phyloP scores from a whole-genome alignment of 148 eudicot genomes.

The Rhododendron simsii region DNA sequence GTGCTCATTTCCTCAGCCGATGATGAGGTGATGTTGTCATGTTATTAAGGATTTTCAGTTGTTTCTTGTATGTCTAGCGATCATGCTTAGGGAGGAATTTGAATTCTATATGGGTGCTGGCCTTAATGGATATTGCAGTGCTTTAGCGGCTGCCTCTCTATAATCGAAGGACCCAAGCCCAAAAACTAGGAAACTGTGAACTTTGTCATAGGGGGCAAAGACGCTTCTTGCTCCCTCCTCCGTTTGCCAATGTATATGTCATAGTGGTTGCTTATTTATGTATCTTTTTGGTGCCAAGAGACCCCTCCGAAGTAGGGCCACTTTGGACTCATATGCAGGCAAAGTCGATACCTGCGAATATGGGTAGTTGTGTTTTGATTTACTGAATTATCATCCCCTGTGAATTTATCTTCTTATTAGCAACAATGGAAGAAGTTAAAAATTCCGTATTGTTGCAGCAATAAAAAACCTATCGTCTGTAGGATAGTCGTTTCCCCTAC shows the following conservation, averaged over 20 bases:
- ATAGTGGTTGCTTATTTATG: neutral
- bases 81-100: neutral
- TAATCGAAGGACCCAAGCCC: neutral
- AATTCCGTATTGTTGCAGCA: neutral
- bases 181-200: neutral
- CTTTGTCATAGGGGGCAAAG: neutral
- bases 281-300: neutral
- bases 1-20: conserved; percentile 51
- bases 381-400: neutral
- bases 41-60: neutral
- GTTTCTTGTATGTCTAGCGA: neutral
- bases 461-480: neutral
- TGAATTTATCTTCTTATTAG: neutral
- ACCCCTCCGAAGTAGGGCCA: neutral
- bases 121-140: neutral
- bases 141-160: neutral
- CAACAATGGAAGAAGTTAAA: neutral
- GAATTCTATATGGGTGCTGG: neutral
- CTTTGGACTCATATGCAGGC: neutral
- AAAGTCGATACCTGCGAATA: neutral
- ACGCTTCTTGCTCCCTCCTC: neutral
- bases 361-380: neutral
- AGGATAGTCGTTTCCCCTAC: neutral
- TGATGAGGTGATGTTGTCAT: conserved; percentile 51
- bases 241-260: neutral